Evolutionary conservation across 768 basidiomycete species (phyloP), one percentile per base, ranked within the genome.

Genomic region (Amanita muscaria): DNA sequence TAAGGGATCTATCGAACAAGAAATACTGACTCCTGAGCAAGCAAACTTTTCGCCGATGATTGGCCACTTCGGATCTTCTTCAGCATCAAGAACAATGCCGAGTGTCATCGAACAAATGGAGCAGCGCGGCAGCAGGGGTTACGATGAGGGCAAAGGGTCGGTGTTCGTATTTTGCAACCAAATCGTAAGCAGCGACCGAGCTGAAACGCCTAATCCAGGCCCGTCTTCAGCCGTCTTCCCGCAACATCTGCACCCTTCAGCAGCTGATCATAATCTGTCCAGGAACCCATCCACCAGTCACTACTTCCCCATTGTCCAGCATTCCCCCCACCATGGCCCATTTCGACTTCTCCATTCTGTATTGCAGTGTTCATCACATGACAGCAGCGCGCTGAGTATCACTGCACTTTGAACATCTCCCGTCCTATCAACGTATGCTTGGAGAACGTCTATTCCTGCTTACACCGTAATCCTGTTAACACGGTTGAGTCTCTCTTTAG

Each of bases 351-450:
- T 10, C 40, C 46, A 35, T 60, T 68, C 53, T 73, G 72, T 46
- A 74, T 62, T 1, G 76, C 79, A 34, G 77, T 77, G 40, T 74
- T 73, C 40, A 84, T 59, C 21, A 86, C 69, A 50, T 76, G 73
- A 0, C 88, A 86, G 18, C 83, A 78, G 77, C 5, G 78, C 74
- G 4, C 69, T 66, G 33, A 85, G 59, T 22, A 84, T 71, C 0
- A 82, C 80, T 1, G 74, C 82, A 3, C 77, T 78, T 58, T 87
- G 83, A 3, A 84, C 71, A 49, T 87, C 83, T 3, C 82, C 81
- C 0, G 78, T 77, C 40, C 66, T 66, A 55, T 87, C 78, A 29
- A 83, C 66, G 54, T 84, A 86, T 3, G 68, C 69, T 52, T 89
- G 86, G 6, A 90, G 56, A 7, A 88, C 72, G 42, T 82, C 74